Percentiles rank a stretch among this genome's conserved stretches.
phyloP scores from a whole-genome alignment of 1,284 basidiomycete species.

The Puccinia triticina region DNA sequence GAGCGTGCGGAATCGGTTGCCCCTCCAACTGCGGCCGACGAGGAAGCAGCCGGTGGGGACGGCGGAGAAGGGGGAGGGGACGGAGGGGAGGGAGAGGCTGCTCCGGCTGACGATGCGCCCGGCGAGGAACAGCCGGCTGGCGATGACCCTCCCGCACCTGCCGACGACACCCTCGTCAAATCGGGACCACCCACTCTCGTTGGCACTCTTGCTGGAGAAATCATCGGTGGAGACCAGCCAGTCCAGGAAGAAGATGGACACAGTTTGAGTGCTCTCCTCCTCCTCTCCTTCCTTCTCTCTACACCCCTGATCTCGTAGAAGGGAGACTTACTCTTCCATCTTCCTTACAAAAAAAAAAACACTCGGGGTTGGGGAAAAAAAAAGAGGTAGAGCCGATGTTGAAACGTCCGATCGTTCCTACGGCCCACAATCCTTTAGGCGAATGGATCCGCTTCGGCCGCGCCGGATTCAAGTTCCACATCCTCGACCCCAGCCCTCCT shows the following conservation, averaged over 20 bases:
- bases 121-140: background rate
- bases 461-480: slow-evolving; percentile 39
- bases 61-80: background rate
- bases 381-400: background rate
- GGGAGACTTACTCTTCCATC: background rate
- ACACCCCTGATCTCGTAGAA: background rate
- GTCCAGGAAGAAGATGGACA: background rate
- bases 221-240: background rate
- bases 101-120: background rate
- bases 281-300: background rate
- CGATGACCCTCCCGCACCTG: background rate
- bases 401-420: background rate
- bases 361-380: no score
- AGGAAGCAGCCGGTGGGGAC: background rate
- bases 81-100: background rate
- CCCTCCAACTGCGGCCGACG: background rate
- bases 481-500: background rate
- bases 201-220: background rate
- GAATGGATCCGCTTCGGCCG: slow-evolving; percentile 44
- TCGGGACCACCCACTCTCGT: background rate
- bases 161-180: background rate
- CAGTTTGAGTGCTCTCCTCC: background rate
- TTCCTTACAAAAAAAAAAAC: no score
- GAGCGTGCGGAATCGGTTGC: background rate
- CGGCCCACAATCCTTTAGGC: background rate